phyloP scores from a whole-genome alignment of 495 filamentous ascomycete genomes.

The Tuber indicum region DNA sequence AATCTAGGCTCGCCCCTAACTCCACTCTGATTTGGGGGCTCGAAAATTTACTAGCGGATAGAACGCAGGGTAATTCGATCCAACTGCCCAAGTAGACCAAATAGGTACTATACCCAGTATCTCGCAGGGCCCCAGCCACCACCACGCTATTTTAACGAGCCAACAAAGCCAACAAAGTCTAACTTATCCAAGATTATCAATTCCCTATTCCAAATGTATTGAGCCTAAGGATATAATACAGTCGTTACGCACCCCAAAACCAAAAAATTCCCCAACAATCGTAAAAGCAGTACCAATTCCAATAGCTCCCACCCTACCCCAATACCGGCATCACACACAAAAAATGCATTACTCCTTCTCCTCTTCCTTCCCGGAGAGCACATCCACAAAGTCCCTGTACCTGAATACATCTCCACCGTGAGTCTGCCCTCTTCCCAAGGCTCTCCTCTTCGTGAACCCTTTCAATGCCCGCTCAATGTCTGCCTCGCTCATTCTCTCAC shows the following conservation, averaged over 20 bases:
- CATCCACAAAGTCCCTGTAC: slow-evolving; percentile 69
- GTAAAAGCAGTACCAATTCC: neutral
- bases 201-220: neutral
- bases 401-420: slow-evolving; percentile 66
- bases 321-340: neutral
- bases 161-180: neutral
- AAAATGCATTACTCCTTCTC: slow-evolving; percentile 36
- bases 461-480: slow-evolving; percentile 78
- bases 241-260: neutral
- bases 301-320: neutral
- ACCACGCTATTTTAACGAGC: neutral
- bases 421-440: slow-evolving; percentile 44
- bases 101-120: neutral
- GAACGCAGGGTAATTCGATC: neutral
- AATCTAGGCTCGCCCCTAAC: too few relatives aligned
- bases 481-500: slow-evolving; percentile 60
- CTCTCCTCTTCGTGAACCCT: slow-evolving; percentile 72
- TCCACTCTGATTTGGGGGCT: neutral
- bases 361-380: slow-evolving; percentile 49
- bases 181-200: neutral
- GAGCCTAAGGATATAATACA: neutral
- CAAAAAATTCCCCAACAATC: neutral
- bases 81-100: neutral
- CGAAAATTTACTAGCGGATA: neutral
- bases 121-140: neutral